Evolutionary conservation across 352 stramenopile genomes (phyloP).

Genomic region (Phytophthora megakarya): DNA sequence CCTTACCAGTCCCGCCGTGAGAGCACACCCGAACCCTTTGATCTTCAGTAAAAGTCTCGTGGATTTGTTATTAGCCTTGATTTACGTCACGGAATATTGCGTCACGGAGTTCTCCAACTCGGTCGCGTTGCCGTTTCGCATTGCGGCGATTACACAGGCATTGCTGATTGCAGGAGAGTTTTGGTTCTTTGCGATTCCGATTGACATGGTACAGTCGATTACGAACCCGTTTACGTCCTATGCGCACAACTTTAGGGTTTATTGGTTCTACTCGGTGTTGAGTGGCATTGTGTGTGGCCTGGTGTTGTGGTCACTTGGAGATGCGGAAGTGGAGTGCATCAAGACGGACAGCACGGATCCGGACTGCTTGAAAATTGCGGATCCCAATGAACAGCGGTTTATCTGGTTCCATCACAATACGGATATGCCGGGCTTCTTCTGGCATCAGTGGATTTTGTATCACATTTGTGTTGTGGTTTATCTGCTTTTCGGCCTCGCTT

Average conservation of each 20-base stretch:
- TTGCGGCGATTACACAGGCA: constrained; percentile 72
- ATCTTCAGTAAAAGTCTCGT: constrained; percentile 89
- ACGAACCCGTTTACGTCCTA: constrained; percentile 91
- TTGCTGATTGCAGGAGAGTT: constrained; percentile 86
- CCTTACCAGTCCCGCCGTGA: constrained; percentile 52
- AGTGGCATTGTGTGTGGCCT: constrained; percentile 73
- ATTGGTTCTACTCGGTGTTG: constrained; percentile 84
- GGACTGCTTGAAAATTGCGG: constrained; percentile 28
- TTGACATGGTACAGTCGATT: constrained; percentile 90
- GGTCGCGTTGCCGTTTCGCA: constrained; percentile 59
- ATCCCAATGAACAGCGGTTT: constrained; percentile 52
- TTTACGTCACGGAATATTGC: constrained; percentile 82
- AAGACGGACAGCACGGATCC: constrained; percentile 23
- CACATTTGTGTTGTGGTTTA: constrained; percentile 82
- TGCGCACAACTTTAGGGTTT: constrained; percentile 78
- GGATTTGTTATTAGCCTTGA: constrained; percentile 68
- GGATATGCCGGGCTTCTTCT: constrained; percentile 76
- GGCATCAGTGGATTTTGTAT: constrained; percentile 84
- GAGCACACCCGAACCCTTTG: constrained; percentile 79
- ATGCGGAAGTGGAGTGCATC: constrained; percentile 33
- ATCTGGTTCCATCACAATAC: constrained; percentile 89
- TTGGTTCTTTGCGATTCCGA: constrained; percentile 90
- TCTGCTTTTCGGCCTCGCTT: constrained; percentile 72
- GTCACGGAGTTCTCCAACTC: constrained; percentile 67
- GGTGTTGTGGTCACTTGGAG: constrained; percentile 65